Conservation (phyloP, 352 stramenopile genomes). For the Aphanomyces euteiches region DNA sequence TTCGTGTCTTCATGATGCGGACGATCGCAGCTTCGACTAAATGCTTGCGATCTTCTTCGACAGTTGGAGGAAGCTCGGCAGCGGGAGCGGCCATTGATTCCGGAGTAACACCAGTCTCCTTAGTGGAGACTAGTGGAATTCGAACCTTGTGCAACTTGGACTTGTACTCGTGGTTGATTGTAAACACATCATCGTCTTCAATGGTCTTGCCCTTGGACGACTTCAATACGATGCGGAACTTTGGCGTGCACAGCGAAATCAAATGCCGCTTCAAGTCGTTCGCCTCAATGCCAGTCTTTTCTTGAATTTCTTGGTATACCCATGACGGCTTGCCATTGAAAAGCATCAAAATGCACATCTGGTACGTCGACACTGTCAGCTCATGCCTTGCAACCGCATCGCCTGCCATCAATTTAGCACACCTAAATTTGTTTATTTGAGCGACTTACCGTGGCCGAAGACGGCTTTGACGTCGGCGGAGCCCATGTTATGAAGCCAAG, state of each 20-base stretch:
- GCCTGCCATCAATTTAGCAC: conserved; percentile 19
- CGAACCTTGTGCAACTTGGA: conserved; percentile 88
- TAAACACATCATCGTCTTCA: conserved; percentile 92
- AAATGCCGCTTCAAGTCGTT: conserved; percentile 91
- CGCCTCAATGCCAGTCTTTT: conserved; percentile 85
- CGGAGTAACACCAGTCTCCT: conserved; percentile 42
- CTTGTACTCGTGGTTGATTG: conserved; percentile 93
- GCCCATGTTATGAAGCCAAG: conserved; percentile 93
- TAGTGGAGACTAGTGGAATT: conserved; percentile 82
- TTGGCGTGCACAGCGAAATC: conserved; percentile 96
- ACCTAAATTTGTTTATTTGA: background rate
- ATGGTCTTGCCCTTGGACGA: conserved; percentile 97
- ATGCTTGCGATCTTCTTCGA: conserved; percentile 96
- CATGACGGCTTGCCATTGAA: conserved; percentile 91
- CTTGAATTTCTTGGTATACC: conserved; percentile 86
- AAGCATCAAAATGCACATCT: conserved; percentile 97
- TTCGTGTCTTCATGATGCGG: conserved; percentile 94
- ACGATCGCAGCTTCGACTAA: conserved; percentile 93
- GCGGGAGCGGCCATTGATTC: conserved; percentile 44
- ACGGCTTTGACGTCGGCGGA: conserved; percentile 88
- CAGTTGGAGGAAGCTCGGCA: conserved; percentile 81
- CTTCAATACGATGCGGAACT: conserved; percentile 97
- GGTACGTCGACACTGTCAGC: conserved; percentile 96
- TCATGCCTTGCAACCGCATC: conserved; percentile 84
- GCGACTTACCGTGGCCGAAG: conserved; percentile 58